Conservation (phyloP, 2,329 filamentous ascomycete species). For the Arthrobotrys iridis region DNA sequence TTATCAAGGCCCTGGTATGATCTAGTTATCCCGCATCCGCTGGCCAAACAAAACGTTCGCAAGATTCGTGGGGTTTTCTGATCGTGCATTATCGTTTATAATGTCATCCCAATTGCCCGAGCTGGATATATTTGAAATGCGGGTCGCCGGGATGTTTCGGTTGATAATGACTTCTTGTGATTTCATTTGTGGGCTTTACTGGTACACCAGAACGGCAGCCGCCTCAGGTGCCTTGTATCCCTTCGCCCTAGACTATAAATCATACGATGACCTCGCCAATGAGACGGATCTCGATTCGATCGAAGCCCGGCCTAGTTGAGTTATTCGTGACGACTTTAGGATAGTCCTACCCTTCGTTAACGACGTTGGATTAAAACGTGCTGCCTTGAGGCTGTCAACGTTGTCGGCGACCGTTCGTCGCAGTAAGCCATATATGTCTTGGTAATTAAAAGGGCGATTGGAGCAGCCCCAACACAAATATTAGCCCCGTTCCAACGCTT, state of each 20-base stretch:
- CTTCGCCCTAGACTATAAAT: conserved; percentile 15
- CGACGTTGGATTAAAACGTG: conserved; percentile 19
- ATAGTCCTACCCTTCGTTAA: conserved; percentile 24
- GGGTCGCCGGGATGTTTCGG: conserved; percentile 50
- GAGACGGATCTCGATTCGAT: conserved; percentile 26
- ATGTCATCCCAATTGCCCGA: conserved; percentile 42
- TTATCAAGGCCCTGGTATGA: conserved; percentile 3
- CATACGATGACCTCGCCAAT: conserved; percentile 20
- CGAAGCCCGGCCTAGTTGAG: conserved; percentile 19
- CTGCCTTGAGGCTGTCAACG: conserved; percentile 23
- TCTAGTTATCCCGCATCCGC: conserved; percentile 28
- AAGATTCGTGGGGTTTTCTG: conserved; percentile 41
- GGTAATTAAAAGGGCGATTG: conserved; percentile 8
- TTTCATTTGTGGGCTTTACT: conserved; percentile 36
- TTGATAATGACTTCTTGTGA: conserved; percentile 46
- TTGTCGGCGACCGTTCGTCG: conserved; percentile 49
- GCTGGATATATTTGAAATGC: conserved; percentile 27
- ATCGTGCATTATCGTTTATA: conserved; percentile 44
- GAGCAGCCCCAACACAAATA: conserved; percentile 28
- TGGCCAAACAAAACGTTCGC: conserved; percentile 31
- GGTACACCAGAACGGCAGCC: conserved; percentile 21
- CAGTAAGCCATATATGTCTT: conserved; percentile 31
- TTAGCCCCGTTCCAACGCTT: neutral
- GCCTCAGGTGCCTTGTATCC: conserved; percentile 34
- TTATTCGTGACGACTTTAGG: conserved; percentile 43